Evolutionary conservation across 176 grass and related monocot genomes (phyloP).

Genomic region (Hyparrhenia diplandra): DNA sequence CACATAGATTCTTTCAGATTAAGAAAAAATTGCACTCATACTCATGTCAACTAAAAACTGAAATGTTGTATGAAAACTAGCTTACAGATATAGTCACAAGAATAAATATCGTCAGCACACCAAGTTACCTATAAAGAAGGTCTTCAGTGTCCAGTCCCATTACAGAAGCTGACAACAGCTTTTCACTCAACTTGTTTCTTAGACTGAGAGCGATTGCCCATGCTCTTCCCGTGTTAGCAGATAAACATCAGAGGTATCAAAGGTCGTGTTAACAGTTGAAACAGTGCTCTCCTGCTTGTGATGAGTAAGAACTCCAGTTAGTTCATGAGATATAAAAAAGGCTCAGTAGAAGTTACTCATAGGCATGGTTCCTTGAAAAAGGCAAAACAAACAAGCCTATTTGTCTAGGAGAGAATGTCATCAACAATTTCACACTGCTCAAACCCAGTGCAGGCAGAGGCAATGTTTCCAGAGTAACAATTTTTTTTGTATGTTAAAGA

Average conservation of each 20-base stretch:
- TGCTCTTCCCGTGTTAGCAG: constrained; percentile 73
- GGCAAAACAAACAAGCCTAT: background rate
- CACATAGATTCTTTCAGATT: background rate
- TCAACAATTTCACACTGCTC: background rate
- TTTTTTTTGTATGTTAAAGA: background rate
- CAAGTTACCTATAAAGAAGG: constrained; percentile 80
- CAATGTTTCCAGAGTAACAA: background rate
- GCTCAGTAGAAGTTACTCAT: no score
- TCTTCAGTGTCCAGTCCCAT: constrained; percentile 48
- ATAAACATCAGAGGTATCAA: constrained; percentile 31
- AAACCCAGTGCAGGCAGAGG: background rate
- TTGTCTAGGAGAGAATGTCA: background rate
- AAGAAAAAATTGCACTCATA: background rate
- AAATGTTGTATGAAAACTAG: constrained; percentile 19
- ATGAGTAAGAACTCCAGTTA: constrained; percentile 26
- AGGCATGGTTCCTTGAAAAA: background rate
- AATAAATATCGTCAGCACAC: background rate
- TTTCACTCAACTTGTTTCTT: constrained; percentile 54
- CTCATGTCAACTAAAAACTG: background rate
- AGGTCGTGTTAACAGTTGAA: constrained; percentile 24
- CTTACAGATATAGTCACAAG: constrained; percentile 17
- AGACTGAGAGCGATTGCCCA: constrained; percentile 67
- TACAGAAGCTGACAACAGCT: constrained; percentile 57
- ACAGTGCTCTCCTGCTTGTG: constrained; percentile 46
- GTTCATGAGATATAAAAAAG: background rate